phyloP scores from a whole-genome alignment of 805 yeast genomes.

The Yarrowia sp. region DNA sequence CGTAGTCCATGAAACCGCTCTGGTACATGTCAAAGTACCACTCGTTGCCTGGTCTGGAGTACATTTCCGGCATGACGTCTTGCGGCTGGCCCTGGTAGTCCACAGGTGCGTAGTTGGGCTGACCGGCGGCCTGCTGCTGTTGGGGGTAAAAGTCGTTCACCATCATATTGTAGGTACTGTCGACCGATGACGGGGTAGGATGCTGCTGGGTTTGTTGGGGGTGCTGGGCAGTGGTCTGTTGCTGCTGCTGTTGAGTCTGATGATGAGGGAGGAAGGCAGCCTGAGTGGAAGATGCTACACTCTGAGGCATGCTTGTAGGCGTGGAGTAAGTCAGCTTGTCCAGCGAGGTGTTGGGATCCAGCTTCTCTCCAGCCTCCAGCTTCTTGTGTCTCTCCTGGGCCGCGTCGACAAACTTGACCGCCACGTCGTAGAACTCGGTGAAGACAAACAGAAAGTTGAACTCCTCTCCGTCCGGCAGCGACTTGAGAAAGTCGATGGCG shows the following conservation, averaged over 20 bases:
- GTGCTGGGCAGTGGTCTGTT: background rate
- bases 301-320: background rate
- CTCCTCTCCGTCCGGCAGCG: constrained; percentile 27
- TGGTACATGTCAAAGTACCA: constrained; percentile 37
- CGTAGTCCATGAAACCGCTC: constrained; percentile 32
- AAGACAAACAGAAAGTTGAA: constrained; percentile 27
- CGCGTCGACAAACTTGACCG: constrained; percentile 28
- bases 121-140: background rate
- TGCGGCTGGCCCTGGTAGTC: constrained; percentile 15
- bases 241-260: background rate
- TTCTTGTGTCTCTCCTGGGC: constrained; percentile 16
- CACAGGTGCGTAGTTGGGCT: background rate
- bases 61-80: background rate
- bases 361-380: constrained; percentile 17
- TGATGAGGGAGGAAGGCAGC: too few relatives aligned
- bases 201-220: background rate
- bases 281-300: background rate
- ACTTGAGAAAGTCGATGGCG: constrained; percentile 29
- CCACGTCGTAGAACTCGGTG: constrained; percentile 30
- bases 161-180: constrained; percentile 25
- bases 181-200: constrained; percentile 1
- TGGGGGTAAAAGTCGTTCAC: constrained; percentile 31
- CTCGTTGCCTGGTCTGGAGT: constrained; percentile 19
- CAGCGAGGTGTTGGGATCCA: background rate
- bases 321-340: constrained; percentile 20